A percentile compares a stretch with the other conserved stretches of the same genome.
Conservation (phyloP, 768 basidiomycete species). For the Boletus tomentosulus region DNA sequence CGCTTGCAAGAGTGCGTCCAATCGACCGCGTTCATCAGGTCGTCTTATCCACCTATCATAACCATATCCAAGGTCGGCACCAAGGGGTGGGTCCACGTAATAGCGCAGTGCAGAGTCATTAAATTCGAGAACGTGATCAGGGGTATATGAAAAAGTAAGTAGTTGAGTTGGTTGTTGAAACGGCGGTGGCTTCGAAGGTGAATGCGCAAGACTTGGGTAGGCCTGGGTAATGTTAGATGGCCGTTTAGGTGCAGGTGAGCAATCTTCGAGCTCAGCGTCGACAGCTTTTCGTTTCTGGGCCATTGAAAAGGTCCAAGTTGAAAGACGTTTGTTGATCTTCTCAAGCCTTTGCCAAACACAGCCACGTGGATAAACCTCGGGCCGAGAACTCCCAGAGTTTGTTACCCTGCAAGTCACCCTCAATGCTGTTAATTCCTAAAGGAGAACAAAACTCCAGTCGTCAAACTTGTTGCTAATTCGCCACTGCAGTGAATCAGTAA, state of each 20-base stretch:
- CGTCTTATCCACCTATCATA: constrained; percentile 71
- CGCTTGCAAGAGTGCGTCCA: constrained; percentile 66
- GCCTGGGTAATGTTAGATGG: constrained; percentile 4
- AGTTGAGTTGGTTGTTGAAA: constrained; percentile 72
- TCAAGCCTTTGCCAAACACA: constrained; percentile 23
- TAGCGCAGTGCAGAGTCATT: constrained; percentile 67
- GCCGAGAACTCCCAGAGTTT: no score
- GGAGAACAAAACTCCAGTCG: neutral
- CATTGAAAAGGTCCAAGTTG: constrained; percentile 11
- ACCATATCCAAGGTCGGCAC: constrained; percentile 63
- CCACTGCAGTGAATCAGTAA: neutral
- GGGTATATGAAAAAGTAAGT: constrained; percentile 68
- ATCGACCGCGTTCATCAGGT: constrained; percentile 59
- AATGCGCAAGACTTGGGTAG: constrained; percentile 23
- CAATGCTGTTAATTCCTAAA: neutral
- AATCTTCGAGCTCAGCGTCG: constrained; percentile 13
- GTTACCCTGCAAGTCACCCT: no score
- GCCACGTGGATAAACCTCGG: constrained; percentile 8
- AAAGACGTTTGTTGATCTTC: constrained; percentile 10
- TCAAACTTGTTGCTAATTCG: neutral
- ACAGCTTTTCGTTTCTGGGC: constrained; percentile 26
- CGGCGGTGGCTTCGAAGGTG: constrained; percentile 29
- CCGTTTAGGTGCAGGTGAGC: constrained; percentile 2
- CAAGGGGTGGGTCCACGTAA: constrained; percentile 60
- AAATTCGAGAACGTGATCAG: constrained; percentile 55